Evolutionary conservation across 1,139 yeast genomes (phyloP).

Genomic region (Diutina sp.): DNA sequence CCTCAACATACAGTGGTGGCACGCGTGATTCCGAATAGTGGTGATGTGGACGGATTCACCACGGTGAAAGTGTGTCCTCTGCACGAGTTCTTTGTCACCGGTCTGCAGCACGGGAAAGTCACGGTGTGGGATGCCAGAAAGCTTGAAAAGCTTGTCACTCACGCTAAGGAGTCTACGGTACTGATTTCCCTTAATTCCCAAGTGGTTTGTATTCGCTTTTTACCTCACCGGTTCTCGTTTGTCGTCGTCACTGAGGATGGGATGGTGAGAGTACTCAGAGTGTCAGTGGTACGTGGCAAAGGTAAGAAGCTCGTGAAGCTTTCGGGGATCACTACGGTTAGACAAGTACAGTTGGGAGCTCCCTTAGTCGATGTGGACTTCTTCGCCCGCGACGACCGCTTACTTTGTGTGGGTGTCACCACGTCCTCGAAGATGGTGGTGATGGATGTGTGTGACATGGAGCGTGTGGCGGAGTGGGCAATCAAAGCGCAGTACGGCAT

Average conservation of each 20-base stretch:
- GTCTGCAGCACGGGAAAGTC: conserved; percentile 59
- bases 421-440: conserved; percentile 22
- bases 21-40: conserved; percentile 21
- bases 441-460: conserved; percentile 52
- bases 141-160: conserved; percentile 49
- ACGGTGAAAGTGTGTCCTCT: conserved; percentile 49
- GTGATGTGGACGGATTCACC: conserved; percentile 28
- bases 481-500: conserved; percentile 58
- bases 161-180: conserved; percentile 38
- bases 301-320: conserved; percentile 20
- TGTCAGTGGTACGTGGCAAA: conserved; percentile 32
- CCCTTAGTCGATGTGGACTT: conserved; percentile 25
- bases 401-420: conserved; percentile 5
- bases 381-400: conserved; percentile 32
- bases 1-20: conserved; percentile 43
- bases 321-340: conserved; percentile 24
- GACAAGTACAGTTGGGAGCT: conserved; percentile 19
- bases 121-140: conserved; percentile 69
- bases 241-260: conserved; percentile 64
- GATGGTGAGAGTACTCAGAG: conserved; percentile 38
- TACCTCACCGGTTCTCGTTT: conserved; percentile 52
- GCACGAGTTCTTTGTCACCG: conserved; percentile 59
- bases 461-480: conserved; percentile 24
- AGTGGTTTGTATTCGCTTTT: conserved; percentile 35
- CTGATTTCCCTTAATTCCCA: conserved; percentile 34